Percentiles rank a stretch among this genome's conserved stretches.
These are phyloP conservation scores for Purpureocillium takamizusanense DNA, from an alignment of 2,329 filamentous ascomycete genomes.

Conservation along the genomic window DNA sequence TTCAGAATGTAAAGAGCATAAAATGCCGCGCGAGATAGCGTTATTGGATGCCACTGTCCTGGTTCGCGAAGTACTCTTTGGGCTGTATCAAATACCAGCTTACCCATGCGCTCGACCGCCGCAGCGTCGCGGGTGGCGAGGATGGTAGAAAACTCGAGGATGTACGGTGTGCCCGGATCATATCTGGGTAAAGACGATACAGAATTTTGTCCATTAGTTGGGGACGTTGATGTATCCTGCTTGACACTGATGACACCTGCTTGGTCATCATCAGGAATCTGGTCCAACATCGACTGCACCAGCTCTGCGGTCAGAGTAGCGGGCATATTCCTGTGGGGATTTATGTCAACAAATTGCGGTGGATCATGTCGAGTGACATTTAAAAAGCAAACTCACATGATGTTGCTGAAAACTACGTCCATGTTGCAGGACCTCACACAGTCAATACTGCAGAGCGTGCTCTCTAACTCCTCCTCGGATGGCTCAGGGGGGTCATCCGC, in stretches of 20 bases:
- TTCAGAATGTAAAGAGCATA: conserved; percentile 78
- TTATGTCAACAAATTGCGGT: background rate
- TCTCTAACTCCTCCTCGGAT: conserved; percentile 93
- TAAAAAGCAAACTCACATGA: no score
- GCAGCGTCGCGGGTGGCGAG: conserved; percentile 68
- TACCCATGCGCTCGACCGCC: conserved; percentile 65
- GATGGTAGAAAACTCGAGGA: conserved; percentile 84
- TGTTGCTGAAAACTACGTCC: conserved; percentile 71
- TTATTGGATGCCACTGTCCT: conserved; percentile 69
- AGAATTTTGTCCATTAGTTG: conserved; percentile 40
- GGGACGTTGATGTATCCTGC: conserved; percentile 62
- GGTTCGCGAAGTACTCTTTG: conserved; percentile 75
- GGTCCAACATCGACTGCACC: conserved; percentile 65
- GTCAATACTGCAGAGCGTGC: conserved; percentile 87
- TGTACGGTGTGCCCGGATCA: conserved; percentile 77
- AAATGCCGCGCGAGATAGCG: conserved; percentile 74
- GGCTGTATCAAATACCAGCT: conserved; percentile 70
- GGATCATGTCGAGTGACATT: no score
- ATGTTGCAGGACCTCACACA: conserved; percentile 88
- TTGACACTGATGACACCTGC: conserved; percentile 82
- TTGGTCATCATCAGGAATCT: conserved; percentile 75
- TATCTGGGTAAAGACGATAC: conserved; percentile 49
- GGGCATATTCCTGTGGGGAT: conserved; percentile 25
- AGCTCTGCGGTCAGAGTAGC: conserved; percentile 19
- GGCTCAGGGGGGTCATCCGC: conserved; percentile 96